Percentiles rank a stretch among this genome's conserved stretches.
Evolutionary conservation across 805 yeast genomes (phyloP).

Genomic region (Wickerhamomyces alni): DNA sequence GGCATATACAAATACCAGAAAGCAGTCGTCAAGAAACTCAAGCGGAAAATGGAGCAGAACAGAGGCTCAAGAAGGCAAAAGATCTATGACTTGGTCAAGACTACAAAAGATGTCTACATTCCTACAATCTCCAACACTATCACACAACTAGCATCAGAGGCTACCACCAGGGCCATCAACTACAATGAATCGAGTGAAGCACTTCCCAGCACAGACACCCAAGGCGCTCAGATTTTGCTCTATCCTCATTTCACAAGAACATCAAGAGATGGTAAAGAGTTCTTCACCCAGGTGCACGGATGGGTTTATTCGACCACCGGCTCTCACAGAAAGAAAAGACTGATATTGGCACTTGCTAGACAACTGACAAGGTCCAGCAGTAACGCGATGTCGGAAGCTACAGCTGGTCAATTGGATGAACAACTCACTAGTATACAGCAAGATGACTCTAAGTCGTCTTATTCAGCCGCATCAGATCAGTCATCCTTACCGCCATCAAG

Average conservation of each 20-base stretch:
- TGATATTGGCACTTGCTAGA: constrained; percentile 62
- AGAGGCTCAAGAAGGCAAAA: constrained; percentile 34
- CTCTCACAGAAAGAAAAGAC: constrained; percentile 61
- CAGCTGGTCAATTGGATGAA: constrained; percentile 30
- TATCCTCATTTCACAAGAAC: constrained; percentile 51
- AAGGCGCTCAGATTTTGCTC: constrained; percentile 53
- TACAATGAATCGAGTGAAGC: constrained; percentile 7
- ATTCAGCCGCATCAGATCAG: constrained; percentile 4
- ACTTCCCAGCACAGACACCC: constrained; percentile 26
- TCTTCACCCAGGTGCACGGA: constrained; percentile 63
- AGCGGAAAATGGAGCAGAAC: background rate
- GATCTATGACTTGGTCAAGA: constrained; percentile 43
- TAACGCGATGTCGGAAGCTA: constrained; percentile 15
- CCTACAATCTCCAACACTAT: constrained; percentile 45
- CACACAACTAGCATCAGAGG: constrained; percentile 42
- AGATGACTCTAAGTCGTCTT: constrained; percentile 17
- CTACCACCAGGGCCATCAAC: constrained; percentile 22
- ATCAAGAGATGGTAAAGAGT: constrained; percentile 27
- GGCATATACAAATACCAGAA: background rate
- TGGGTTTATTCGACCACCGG: constrained; percentile 64
- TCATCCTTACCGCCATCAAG: background rate
- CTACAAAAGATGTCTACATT: constrained; percentile 52
- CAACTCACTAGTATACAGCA: constrained; percentile 25
- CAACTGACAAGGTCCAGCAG: constrained; percentile 47
- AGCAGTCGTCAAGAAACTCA: background rate